phyloP scores from a whole-genome alignment of 495 filamentous ascomycete species.

The Trichoderma erinaceum region DNA sequence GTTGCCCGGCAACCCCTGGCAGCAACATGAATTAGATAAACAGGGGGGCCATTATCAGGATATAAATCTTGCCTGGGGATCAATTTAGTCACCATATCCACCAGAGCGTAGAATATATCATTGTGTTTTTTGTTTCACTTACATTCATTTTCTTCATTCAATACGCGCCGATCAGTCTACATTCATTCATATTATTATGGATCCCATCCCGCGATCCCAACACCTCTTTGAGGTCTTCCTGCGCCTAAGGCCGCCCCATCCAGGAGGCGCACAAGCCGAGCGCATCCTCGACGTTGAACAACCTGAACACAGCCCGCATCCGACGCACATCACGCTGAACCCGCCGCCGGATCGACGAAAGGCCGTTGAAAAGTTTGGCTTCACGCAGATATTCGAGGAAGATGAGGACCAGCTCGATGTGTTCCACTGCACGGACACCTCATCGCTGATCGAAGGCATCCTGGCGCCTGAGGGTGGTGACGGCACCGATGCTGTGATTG shows the following conservation, averaged over 20 bases:
- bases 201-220: slow-evolving; percentile 17
- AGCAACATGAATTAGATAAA: slow-evolving; percentile 3
- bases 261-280: slow-evolving; percentile 36
- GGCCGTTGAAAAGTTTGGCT: slow-evolving; percentile 87
- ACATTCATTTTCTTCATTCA: not conserved
- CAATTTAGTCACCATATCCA: no score
- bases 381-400: slow-evolving; percentile 90
- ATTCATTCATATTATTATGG: not conserved
- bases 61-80: no score
- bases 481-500: slow-evolving; percentile 81
- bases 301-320: slow-evolving; percentile 41
- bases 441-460: slow-evolving; percentile 71
- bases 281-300: slow-evolving; percentile 75
- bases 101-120: no score
- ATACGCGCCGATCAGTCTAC: not conserved
- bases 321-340: slow-evolving; percentile 82
- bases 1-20: not conserved
- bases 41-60: slow-evolving; percentile 21
- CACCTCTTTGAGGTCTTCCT: slow-evolving; percentile 88
- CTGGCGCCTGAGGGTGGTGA: slow-evolving; percentile 60
- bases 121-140: not conserved
- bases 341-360: slow-evolving; percentile 78
- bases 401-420: slow-evolving; percentile 75
- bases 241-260: slow-evolving; percentile 70
- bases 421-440: slow-evolving; percentile 74